Evolutionary conservation across 129 eudicot genomes (phyloP).

Genomic region (Dittrichia graveolens): DNA sequence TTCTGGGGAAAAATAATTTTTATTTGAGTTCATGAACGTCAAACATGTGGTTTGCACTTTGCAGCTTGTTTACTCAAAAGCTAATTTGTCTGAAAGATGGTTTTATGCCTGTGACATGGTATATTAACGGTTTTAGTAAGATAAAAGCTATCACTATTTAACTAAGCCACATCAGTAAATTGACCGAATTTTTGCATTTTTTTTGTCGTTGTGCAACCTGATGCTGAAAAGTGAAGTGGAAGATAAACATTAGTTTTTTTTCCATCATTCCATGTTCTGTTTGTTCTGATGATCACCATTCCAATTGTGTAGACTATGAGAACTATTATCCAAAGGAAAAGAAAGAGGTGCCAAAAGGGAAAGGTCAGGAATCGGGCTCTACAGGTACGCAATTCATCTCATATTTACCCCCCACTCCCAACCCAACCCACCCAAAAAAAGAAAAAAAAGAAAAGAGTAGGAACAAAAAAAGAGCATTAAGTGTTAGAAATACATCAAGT

Average conservation of each 20-base stretch:
- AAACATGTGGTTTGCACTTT: not conserved
- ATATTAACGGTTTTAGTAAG: not conserved
- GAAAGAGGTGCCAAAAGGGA: constrained; percentile 56
- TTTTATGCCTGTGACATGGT: too few species aligned
- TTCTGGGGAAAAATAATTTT: not conserved
- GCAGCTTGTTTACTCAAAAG: too few species aligned
- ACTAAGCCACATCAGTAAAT: not conserved
- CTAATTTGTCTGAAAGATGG: too few species aligned
- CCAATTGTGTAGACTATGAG: constrained; percentile 51
- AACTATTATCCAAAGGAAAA: constrained; percentile 63
- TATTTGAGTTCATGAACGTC: not conserved
- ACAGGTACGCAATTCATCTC: constrained; percentile 44
- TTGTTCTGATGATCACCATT: not conserved
- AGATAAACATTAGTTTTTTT: not conserved
- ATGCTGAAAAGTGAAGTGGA: not conserved
- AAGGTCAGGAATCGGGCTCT: constrained; percentile 45
- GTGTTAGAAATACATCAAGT: not conserved
- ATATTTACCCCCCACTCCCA: not conserved
- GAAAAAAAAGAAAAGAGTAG: too few species aligned
- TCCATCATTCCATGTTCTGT: not conserved
- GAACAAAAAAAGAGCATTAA: not conserved
- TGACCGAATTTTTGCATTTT: not conserved
- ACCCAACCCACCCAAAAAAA: too few species aligned
- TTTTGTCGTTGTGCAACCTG: not conserved
- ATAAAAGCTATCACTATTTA: not conserved